Evolutionary conservation across 768 basidiomycete species (phyloP).

Genomic region (Candolleomyces aberdarensis): DNA sequence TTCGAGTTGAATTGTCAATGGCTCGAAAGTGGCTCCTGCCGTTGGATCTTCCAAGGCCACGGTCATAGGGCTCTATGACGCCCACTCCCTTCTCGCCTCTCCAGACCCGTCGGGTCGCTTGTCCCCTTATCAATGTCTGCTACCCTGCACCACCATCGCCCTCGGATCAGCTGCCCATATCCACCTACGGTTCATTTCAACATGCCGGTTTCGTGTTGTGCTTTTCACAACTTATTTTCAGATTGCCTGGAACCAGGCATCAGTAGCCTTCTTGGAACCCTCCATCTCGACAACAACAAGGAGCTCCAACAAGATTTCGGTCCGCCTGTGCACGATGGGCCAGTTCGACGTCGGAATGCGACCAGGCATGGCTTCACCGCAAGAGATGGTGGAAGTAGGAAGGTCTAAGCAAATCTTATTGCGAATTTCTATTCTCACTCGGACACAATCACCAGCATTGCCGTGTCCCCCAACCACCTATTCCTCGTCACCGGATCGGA

Average conservation of each 20-base stretch:
- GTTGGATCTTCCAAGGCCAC: constrained; percentile 83
- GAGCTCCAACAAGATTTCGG: constrained; percentile 92
- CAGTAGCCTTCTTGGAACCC: constrained; percentile 81
- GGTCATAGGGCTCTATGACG: constrained; percentile 78
- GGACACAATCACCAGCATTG: constrained; percentile 73
- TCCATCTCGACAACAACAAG: constrained; percentile 83
- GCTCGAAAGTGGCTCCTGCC: constrained; percentile 86
- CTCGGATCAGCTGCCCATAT: constrained; percentile 57
- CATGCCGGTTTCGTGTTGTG: background rate
- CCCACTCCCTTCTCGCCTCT: constrained; percentile 65
- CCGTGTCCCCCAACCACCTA: constrained; percentile 88
- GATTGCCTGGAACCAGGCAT: constrained; percentile 92
- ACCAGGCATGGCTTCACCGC: constrained; percentile 64
- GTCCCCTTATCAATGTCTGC: constrained; percentile 69
- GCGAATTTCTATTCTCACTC: constrained; percentile 84
- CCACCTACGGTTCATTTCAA: constrained; percentile 64
- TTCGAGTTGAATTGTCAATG: constrained; percentile 70
- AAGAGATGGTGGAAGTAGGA: constrained; percentile 58
- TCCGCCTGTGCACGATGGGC: constrained; percentile 79
- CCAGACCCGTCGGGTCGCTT: constrained; percentile 74
- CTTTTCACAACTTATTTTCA: constrained; percentile 26
- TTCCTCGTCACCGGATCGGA: constrained; percentile 95
- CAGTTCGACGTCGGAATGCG: constrained; percentile 72
- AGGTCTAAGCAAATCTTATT: constrained; percentile 76
- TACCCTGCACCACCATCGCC: constrained; percentile 47